A percentile compares a stretch with the other conserved stretches of the same genome.
These are phyloP conservation scores for Oryza nivara DNA, from an alignment of 176 grass and related monocot species.

Conservation along the genomic window DNA sequence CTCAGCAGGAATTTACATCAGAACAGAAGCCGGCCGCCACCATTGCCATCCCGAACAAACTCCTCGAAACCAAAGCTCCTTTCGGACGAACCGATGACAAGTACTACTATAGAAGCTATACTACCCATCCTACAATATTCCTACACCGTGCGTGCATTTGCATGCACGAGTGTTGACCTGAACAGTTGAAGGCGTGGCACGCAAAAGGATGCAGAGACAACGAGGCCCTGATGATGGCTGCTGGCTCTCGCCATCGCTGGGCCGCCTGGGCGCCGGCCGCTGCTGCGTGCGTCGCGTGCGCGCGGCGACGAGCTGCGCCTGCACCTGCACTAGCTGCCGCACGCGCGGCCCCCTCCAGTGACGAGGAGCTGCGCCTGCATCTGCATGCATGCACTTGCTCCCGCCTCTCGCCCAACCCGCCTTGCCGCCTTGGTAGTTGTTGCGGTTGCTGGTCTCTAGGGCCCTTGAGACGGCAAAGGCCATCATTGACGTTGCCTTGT, in stretches of 20 bases:
- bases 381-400: slow-evolving; percentile 29
- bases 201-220: slow-evolving; percentile 19
- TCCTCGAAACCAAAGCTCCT: slow-evolving; percentile 34
- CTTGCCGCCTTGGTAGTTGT: slow-evolving; percentile 36
- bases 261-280: neutral
- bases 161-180: slow-evolving; percentile 29
- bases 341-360: neutral
- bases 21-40: neutral
- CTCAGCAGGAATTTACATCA: slow-evolving; percentile 10
- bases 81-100: slow-evolving; percentile 23
- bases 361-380: slow-evolving; percentile 30
- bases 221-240: slow-evolving; percentile 25
- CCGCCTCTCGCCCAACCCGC: neutral
- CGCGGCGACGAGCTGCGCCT: neutral
- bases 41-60: neutral
- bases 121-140: neutral
- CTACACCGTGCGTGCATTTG: slow-evolving; percentile 1
- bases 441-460: slow-evolving; percentile 42
- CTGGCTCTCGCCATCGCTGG: neutral
- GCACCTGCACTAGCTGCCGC: neutral
- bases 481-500: slow-evolving; percentile 28
- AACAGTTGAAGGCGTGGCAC: neutral
- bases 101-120: neutral
- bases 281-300: neutral
- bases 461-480: slow-evolving; percentile 9